These are phyloP conservation scores for Myxozyma nipponensis DNA, from an alignment of 805 yeast genomes.

Conservation along the genomic window DNA sequence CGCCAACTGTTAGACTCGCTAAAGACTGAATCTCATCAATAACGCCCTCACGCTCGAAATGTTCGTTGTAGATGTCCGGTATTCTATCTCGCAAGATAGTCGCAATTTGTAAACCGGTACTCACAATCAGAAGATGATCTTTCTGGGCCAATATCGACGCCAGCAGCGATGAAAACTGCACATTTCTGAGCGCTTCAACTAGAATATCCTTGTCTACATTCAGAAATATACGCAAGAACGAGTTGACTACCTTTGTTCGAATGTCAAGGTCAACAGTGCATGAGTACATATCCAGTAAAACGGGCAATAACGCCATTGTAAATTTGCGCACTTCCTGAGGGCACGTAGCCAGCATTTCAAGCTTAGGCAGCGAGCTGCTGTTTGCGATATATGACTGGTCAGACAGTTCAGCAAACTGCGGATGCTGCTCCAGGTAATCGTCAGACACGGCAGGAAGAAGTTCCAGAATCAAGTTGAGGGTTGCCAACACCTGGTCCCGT, in stretches of 20 bases:
- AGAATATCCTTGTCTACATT: slow-evolving; percentile 37
- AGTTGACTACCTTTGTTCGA: slow-evolving; percentile 53
- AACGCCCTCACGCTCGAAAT: slow-evolving; percentile 72
- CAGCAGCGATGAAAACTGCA: slow-evolving; percentile 34
- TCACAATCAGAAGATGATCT: slow-evolving; percentile 40
- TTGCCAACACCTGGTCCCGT: slow-evolving; percentile 54
- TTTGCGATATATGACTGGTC: neutral
- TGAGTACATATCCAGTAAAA: slow-evolving; percentile 61
- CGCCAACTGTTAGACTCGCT: slow-evolving; percentile 15
- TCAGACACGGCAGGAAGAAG: slow-evolving; percentile 49
- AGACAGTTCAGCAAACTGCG: neutral
- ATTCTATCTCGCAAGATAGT: slow-evolving; percentile 44
- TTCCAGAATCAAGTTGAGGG: slow-evolving; percentile 53
- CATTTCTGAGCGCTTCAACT: slow-evolving; percentile 25
- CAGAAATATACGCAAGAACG: slow-evolving; percentile 50
- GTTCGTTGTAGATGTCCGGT: slow-evolving; percentile 44
- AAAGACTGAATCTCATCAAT: slow-evolving; percentile 46
- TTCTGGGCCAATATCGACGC: slow-evolving; percentile 35
- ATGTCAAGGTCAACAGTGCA: slow-evolving; percentile 67
- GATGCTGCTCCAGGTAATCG: slow-evolving; percentile 28
- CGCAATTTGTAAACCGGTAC: slow-evolving; percentile 51
- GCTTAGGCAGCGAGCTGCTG: slow-evolving; percentile 26
- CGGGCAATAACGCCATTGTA: slow-evolving; percentile 47
- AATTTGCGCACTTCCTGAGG: slow-evolving; percentile 36
- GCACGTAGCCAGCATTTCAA: slow-evolving; percentile 21